Evolutionary conservation across 2,329 filamentous ascomycete genomes (phyloP).

Genomic region (Curvularia eragrostidis): DNA sequence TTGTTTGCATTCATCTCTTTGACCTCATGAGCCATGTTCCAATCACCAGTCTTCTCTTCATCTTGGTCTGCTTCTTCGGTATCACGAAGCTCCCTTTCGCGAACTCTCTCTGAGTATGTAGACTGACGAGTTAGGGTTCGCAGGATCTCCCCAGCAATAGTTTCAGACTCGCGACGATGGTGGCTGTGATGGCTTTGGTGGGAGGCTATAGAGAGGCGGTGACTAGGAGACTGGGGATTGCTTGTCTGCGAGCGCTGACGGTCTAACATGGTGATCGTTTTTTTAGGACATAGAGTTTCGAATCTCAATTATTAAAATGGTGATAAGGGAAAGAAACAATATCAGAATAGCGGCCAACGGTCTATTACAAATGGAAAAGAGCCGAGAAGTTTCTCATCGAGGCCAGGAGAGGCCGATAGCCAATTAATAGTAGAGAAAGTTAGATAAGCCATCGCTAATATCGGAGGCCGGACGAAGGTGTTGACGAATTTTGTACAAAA

Average conservation of each 20-base stretch:
- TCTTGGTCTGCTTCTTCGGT: neutral
- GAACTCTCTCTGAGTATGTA: neutral
- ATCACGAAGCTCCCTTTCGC: neutral
- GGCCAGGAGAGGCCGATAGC: neutral
- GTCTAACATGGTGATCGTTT: neutral
- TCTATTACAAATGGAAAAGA: neutral
- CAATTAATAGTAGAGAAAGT: neutral
- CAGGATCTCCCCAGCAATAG: constrained; percentile 1
- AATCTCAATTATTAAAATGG: neutral
- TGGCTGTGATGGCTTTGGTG: neutral
- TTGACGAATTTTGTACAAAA: neutral
- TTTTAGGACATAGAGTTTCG: neutral
- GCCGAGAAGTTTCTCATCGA: neutral
- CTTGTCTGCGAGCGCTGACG: neutral
- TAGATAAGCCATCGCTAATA: neutral
- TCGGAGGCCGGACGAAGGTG: neutral
- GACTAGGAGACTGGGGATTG: neutral
- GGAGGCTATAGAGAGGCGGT: neutral
- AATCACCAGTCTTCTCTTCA: neutral
- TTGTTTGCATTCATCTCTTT: constrained; percentile 3
- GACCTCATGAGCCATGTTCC: neutral
- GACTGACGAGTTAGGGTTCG: constrained; percentile 2
- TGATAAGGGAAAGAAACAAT: neutral
- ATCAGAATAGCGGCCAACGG: neutral
- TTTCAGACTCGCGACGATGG: neutral